Evolutionary conservation across 805 yeast genomes (phyloP).

Genomic region (Lipomyces yamanashiensis): DNA sequence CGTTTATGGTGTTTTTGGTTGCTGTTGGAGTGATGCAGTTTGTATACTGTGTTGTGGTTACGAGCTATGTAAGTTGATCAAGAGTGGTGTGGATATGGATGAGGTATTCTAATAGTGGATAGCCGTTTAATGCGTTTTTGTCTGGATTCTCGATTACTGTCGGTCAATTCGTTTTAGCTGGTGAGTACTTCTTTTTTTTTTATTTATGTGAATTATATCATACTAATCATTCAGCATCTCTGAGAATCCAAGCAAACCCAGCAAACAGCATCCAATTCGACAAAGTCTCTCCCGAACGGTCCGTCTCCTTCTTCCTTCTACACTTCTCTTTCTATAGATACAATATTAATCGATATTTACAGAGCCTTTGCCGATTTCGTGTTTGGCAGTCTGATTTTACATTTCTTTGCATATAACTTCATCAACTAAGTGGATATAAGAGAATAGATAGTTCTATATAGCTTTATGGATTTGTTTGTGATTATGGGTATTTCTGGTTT

Average conservation of each 20-base stretch:
- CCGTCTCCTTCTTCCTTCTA: conserved; percentile 46
- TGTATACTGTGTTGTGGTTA: conserved; percentile 72
- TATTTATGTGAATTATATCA: neutral
- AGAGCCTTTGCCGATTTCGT: conserved; percentile 84
- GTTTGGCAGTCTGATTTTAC: conserved; percentile 84
- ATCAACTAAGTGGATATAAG: conserved; percentile 59
- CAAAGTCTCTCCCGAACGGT: conserved; percentile 55
- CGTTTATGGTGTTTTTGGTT: conserved; percentile 75
- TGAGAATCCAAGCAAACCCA: conserved; percentile 71
- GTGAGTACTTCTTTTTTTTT: conserved; percentile 31
- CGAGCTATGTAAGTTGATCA: conserved; percentile 60
- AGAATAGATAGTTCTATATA: neutral
- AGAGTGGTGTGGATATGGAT: neutral
- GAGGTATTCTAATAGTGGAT: neutral
- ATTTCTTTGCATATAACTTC: conserved; percentile 87
- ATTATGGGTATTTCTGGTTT: too few species aligned
- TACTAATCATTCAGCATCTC: conserved; percentile 51
- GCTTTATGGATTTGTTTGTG: neutral
- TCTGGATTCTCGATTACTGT: conserved; percentile 92
- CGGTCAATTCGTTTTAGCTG: conserved; percentile 90
- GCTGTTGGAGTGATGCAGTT: conserved; percentile 78
- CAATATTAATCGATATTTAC: neutral
- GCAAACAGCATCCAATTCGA: conserved; percentile 49
- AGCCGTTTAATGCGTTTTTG: conserved; percentile 94
- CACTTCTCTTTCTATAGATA: neutral